These are phyloP conservation scores for Fusarium succisae DNA, from an alignment of 2,329 filamentous ascomycete species.

Conservation along the genomic window DNA sequence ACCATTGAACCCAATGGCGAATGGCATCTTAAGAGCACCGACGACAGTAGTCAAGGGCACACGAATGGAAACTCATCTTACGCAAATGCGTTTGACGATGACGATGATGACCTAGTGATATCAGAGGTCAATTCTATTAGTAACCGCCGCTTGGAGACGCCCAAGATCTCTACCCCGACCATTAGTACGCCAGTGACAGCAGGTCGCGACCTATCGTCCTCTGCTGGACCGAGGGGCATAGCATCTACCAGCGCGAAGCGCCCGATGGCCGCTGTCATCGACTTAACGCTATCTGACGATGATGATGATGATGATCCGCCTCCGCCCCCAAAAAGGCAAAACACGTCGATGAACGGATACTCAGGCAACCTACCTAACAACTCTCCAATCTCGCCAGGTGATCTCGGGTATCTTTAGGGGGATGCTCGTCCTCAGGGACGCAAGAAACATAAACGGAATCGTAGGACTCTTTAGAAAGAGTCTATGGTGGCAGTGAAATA, in stretches of 20 bases:
- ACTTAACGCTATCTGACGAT: conserved; percentile 63
- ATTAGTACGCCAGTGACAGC: conserved; percentile 52
- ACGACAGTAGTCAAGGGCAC: conserved; percentile 43
- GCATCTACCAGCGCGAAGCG: conserved; percentile 57
- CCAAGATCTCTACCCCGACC: conserved; percentile 49
- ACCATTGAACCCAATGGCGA: conserved; percentile 87
- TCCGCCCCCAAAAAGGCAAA: conserved; percentile 60
- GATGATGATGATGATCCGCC: conserved; percentile 62
- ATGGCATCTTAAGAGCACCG: conserved; percentile 66
- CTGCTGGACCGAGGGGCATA: conserved; percentile 47
- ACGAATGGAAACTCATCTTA: conserved; percentile 42
- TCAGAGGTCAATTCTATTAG: conserved; percentile 54
- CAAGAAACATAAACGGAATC: conserved; percentile 21
- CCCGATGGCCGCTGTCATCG: conserved; percentile 63
- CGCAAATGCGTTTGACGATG: conserved; percentile 44
- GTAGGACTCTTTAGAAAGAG: conserved; percentile 26
- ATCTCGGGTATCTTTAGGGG: conserved; percentile 37
- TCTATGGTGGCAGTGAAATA: not conserved
- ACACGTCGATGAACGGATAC: conserved; percentile 41
- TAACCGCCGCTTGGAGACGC: conserved; percentile 49
- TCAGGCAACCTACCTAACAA: conserved; percentile 35
- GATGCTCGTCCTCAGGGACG: conserved; percentile 16
- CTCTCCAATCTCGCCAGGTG: conserved; percentile 30
- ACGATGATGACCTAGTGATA: conserved; percentile 62
- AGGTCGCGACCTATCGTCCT: conserved; percentile 49